Evolutionary conservation across 2,329 filamentous ascomycete genomes (phyloP).

Genomic region (Trichoderma breve): DNA sequence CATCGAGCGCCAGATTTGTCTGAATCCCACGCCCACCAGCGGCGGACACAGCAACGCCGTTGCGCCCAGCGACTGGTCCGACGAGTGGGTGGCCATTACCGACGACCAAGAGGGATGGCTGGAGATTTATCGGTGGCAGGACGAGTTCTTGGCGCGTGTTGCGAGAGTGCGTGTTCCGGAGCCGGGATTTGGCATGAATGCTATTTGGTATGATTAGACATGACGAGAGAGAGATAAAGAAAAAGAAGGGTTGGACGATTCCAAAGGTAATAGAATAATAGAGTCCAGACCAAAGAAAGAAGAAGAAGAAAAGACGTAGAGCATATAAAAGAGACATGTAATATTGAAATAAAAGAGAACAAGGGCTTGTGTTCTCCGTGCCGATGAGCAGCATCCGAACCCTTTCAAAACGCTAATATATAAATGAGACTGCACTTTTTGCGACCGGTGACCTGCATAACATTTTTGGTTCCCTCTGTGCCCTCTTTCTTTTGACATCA

Average conservation of each 20-base stretch:
- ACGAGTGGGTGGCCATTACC: constrained; percentile 87
- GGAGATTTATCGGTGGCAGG: constrained; percentile 83
- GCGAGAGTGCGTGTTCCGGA: constrained; percentile 75
- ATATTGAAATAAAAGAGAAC: neutral
- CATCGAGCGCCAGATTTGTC: constrained; percentile 73
- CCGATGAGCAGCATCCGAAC: neutral
- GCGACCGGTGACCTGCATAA: neutral
- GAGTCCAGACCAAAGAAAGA: neutral
- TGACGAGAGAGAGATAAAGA: neutral
- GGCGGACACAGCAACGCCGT: constrained; percentile 88
- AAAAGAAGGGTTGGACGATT: neutral
- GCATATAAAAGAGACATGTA: neutral
- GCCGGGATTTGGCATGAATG: constrained; percentile 94
- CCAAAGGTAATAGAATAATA: neutral
- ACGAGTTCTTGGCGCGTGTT: constrained; percentile 76
- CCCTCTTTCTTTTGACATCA: neutral
- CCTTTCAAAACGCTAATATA: neutral
- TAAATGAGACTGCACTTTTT: neutral
- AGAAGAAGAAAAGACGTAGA: neutral
- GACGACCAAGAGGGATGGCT: constrained; percentile 86
- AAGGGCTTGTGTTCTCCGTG: neutral
- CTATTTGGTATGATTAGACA: constrained; percentile 78
- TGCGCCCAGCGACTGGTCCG: constrained; percentile 76
- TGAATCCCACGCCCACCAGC: constrained; percentile 82
- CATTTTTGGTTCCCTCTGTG: neutral